A percentile compares a stretch with the other conserved stretches of the same genome.
Conservation (phyloP, 768 basidiomycete species). For the Amanita polypyramis region DNA sequence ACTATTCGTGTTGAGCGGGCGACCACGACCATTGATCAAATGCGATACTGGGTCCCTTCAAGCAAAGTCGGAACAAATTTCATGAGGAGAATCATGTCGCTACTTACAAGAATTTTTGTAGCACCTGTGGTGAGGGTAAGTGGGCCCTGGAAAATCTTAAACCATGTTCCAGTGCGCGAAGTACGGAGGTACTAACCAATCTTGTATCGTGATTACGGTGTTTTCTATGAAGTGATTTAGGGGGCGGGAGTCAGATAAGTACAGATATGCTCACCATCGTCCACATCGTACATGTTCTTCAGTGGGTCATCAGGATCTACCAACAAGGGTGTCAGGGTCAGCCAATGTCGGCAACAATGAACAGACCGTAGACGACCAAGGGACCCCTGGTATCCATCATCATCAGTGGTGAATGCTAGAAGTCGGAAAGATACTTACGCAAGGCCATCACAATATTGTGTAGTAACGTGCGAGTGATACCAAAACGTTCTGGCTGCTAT, state of each 20-base stretch:
- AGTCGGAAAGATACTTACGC: constrained; percentile 15
- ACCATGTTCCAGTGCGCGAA: not conserved
- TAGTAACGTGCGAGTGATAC: constrained; percentile 15
- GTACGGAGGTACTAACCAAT: constrained; percentile 14
- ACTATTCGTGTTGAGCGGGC: constrained; percentile 15
- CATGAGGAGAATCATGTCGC: not conserved
- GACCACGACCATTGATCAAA: constrained; percentile 29
- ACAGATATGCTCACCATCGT: constrained; percentile 25
- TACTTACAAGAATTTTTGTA: not conserved
- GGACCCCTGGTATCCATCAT: constrained; percentile 32
- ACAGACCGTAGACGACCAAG: constrained; percentile 21
- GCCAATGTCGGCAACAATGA: constrained; percentile 17
- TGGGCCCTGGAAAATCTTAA: constrained; percentile 7
- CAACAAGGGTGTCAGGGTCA: constrained; percentile 14
- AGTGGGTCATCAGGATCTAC: constrained; percentile 20
- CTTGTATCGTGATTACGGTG: constrained; percentile 17
- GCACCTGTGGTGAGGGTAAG: not conserved
- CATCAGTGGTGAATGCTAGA: constrained; percentile 12
- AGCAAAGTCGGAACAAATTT: not conserved
- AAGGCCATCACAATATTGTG: constrained; percentile 11
- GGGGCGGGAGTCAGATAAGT: constrained; percentile 9
- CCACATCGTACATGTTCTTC: constrained; percentile 21
- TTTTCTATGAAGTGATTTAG: constrained; percentile 8
- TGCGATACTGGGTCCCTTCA: constrained; percentile 9
- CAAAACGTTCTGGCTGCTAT: constrained; percentile 19